Conservation (phyloP, 306 rosid genomes). For the Inga leiocalycina region DNA sequence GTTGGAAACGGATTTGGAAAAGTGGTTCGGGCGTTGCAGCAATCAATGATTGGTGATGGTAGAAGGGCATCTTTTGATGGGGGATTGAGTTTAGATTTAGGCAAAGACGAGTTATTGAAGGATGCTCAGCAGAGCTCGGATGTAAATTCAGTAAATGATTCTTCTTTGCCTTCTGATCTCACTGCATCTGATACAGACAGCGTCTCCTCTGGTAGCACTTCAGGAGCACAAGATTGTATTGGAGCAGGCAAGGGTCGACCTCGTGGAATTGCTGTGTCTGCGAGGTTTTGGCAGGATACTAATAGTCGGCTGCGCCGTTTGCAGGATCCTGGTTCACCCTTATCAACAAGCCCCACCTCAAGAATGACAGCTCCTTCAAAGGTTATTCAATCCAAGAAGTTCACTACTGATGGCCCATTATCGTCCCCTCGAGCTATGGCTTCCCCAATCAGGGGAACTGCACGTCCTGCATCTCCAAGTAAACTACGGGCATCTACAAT, state of each 20-base stretch:
- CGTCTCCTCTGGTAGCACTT: conserved; percentile 93
- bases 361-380: conserved; percentile 52
- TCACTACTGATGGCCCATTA: conserved; percentile 55
- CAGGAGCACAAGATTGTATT: conserved; percentile 71
- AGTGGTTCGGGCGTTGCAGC: conserved; percentile 72
- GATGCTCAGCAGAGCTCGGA: conserved; percentile 48
- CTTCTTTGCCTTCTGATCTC: conserved; percentile 74
- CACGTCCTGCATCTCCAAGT: conserved; percentile 83
- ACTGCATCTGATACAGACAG: conserved; percentile 96
- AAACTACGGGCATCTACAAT: conserved; percentile 77
- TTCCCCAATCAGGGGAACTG: conserved; percentile 77
- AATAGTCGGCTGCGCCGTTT: conserved; percentile 84
- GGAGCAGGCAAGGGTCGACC: conserved; percentile 49
- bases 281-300: conserved; percentile 98
- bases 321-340: conserved; percentile 92
- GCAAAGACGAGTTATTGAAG: conserved; percentile 60
- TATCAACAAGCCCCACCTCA: conserved; percentile 70
- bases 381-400: conserved; percentile 68
- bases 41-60: conserved; percentile 55
- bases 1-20: conserved; percentile 73
- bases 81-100: conserved; percentile 86
- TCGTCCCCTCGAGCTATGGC: conserved; percentile 73
- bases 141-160: conserved; percentile 49
- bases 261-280: conserved; percentile 79
- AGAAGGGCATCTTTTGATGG: conserved; percentile 86